phyloP scores from a whole-genome alignment of 2,329 filamentous ascomycete species.

The Aspergillus novoparasiticus region DNA sequence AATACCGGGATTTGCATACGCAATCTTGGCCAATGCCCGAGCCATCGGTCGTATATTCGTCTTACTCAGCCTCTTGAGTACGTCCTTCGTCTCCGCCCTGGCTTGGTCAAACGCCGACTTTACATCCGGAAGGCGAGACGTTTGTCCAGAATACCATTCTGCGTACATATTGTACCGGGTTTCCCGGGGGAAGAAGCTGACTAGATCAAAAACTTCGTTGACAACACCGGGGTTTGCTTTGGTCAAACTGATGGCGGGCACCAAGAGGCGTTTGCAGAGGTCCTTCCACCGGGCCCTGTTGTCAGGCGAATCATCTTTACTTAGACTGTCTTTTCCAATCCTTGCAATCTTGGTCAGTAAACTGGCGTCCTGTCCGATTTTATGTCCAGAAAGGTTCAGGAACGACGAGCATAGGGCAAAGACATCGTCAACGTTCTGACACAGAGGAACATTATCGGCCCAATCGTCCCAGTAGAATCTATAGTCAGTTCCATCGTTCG shows the following conservation, averaged over 20 bases:
- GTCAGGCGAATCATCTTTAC: constrained; percentile 66
- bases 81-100: constrained; percentile 76
- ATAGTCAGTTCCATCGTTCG: constrained; percentile 74
- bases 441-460: constrained; percentile 89
- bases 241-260: constrained; percentile 84
- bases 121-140: constrained; percentile 75
- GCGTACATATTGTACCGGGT: constrained; percentile 86
- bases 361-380: constrained; percentile 80
- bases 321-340: constrained; percentile 77
- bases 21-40: constrained; percentile 86
- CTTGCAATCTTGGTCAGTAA: constrained; percentile 80
- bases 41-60: constrained; percentile 87
- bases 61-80: constrained; percentile 85
- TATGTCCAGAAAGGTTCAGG: constrained; percentile 81
- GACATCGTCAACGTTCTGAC: constrained; percentile 86
- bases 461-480: constrained; percentile 98
- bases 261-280: constrained; percentile 78
- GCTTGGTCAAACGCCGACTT: constrained; percentile 76
- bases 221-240: constrained; percentile 81
- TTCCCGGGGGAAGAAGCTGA: constrained; percentile 75
- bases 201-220: constrained; percentile 81
- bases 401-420: constrained; percentile 84
- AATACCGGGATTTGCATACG: constrained; percentile 83
- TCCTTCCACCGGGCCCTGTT: constrained; percentile 83
- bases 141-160: constrained; percentile 85